Base-by-base conservation (phyloP, 257 asterid species). In the Catharanthus roseus region DNA sequence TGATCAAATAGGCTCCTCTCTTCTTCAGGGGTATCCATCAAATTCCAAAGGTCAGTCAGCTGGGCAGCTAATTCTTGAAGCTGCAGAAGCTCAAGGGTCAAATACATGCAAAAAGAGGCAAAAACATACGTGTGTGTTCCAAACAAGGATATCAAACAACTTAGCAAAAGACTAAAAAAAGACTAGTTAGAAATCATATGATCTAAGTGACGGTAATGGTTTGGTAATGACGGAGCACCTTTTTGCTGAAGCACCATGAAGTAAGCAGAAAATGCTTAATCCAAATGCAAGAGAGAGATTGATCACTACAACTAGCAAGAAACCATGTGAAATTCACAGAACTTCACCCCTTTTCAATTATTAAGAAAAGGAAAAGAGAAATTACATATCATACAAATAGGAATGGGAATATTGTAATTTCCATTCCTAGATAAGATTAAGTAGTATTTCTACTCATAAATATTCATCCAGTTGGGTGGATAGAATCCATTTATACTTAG, bases 1-100 rank as follows among this genome's bases (percentile, higher is more conserved):
- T 87, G 90, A 60, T 87, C 85, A 79, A 90, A 90, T 58, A 85
- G 77, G 75, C 77, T 82, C 69, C 95, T 83, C 29, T 89, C 97
- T 71, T 86, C 97, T 61, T 84, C 80, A 24, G 96, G 81, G 3
- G 97, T 89, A 82, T 95, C 99, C 99, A 95, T 95, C 89, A 91
- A 85, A 88, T 95, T 91, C 99, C 99, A 91, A 53, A 95, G 95
- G 79, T 91, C 99, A 77, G 82, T 86, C 44, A 95, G 87, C 86
- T 91, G 97, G 68, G 90, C 78, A 5, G 95, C 95, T 82, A 87
- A 85, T 78, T 89, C 96, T 93, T 93, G 98, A 81, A 93, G 97
- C 98, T 93, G 95, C 68, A 78, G 51, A 69, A 42, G 41, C 65
- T n/a, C 64, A 75, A 36, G n/a, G 69, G 54, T 74, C 53, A 68